A percentile compares a stretch with the other conserved stretches of the same genome.
Evolutionary conservation across 371 early-diverging fungal genomes (phyloP).

Genomic region (Chytridium lagenaria): DNA sequence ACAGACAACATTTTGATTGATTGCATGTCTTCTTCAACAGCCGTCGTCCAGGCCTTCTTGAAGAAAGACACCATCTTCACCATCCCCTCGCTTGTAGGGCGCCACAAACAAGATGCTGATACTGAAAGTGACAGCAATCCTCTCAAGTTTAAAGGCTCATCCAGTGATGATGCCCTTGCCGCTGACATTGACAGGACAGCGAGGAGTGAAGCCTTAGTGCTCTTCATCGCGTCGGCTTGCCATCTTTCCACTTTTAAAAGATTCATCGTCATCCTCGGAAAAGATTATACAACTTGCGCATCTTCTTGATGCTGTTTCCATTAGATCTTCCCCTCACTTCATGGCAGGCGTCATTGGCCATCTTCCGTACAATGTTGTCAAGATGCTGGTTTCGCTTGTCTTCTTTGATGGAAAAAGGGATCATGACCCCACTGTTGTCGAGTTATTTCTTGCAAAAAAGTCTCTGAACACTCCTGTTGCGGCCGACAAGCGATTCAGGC

Average conservation of each 20-base stretch:
- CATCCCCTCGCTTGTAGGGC: too few species aligned
- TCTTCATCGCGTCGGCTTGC: background rate
- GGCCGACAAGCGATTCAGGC: background rate
- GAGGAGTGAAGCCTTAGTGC: background rate
- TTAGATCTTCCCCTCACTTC: background rate
- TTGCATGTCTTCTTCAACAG: too few species aligned
- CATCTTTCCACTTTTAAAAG: background rate
- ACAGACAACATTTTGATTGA: too few species aligned
- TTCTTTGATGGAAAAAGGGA: slow-evolving; percentile 4
- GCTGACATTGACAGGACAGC: background rate
- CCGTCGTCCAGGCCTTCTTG: background rate
- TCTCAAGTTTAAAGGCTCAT: background rate
- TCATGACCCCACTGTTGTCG: background rate
- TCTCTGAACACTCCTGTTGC: background rate
- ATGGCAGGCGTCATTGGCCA: slow-evolving; percentile 26
- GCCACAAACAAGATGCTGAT: too few species aligned
- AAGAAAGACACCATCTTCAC: background rate
- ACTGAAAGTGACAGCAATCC: background rate
- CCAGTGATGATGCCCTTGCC: background rate
- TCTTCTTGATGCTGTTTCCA: background rate
- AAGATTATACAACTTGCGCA: background rate
- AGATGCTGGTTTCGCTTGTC: slow-evolving; percentile 5
- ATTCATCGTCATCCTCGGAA: background rate
- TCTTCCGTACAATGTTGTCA: background rate
- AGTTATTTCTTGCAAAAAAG: background rate